Evolutionary conservation across 495 filamentous ascomycete species (phyloP).

Genomic region (Friedmanniomyces endolithicus): DNA sequence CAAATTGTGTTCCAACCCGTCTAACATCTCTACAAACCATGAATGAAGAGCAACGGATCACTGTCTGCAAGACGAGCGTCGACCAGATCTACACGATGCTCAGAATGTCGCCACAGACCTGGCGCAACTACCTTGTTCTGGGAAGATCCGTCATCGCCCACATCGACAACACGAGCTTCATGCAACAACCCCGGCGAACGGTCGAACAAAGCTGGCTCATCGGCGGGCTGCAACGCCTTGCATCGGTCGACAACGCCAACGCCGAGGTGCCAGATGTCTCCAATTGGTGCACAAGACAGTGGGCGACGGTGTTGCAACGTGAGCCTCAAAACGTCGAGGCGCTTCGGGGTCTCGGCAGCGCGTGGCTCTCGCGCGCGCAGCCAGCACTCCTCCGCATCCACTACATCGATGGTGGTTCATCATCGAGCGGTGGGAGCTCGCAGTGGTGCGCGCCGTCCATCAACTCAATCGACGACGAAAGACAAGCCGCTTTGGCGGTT

Average conservation of each 20-base stretch:
- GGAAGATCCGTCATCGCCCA: slow-evolving; percentile 16
- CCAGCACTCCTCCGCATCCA: slow-evolving; percentile 37
- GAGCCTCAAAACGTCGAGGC: slow-evolving; percentile 33
- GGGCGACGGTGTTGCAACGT: slow-evolving; percentile 33
- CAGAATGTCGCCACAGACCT: slow-evolving; percentile 8
- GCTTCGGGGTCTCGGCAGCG: slow-evolving; percentile 36
- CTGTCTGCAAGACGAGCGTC: slow-evolving; percentile 12
- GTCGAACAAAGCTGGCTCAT: slow-evolving; percentile 37
- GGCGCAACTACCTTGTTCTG: slow-evolving; percentile 7
- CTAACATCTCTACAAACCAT: background rate
- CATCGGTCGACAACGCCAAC: slow-evolving; percentile 36
- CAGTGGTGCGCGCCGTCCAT: slow-evolving; percentile 7
- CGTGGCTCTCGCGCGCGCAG: slow-evolving; percentile 41
- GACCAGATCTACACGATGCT: slow-evolving; percentile 16
- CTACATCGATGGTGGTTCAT: slow-evolving; percentile 32
- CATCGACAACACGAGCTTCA: slow-evolving; percentile 22
- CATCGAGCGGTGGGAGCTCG: slow-evolving; percentile 25
- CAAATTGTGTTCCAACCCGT: background rate
- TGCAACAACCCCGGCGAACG: slow-evolving; percentile 28
- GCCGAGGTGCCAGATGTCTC: slow-evolving; percentile 36
- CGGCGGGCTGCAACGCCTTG: slow-evolving; percentile 36
- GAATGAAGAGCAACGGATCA: slow-evolving; percentile 17
- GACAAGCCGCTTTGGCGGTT: slow-evolving; percentile 9
- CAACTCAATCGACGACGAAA: slow-evolving; percentile 19
- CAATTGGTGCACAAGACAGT: slow-evolving; percentile 37